Evolutionary conservation across 768 basidiomycete genomes (phyloP).

Genomic region (Tylopilus subfusipes): DNA sequence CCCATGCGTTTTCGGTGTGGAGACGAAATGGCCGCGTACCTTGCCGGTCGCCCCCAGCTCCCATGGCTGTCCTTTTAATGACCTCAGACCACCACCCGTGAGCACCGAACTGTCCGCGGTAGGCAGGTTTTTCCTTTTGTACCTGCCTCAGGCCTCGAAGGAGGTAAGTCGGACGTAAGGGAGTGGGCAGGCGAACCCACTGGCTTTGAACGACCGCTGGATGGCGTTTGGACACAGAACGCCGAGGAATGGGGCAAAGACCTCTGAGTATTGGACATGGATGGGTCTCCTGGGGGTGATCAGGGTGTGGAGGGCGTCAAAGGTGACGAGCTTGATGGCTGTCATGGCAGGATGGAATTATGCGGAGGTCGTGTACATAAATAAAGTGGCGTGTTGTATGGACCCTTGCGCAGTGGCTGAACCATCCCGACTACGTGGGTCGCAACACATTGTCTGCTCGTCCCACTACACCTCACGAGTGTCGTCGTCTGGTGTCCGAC

Average conservation of each 20-base stretch:
- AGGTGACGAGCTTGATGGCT: conserved; percentile 62
- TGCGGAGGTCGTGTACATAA: conserved; percentile 13
- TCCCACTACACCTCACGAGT: background rate
- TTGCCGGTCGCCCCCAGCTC: conserved; percentile 62
- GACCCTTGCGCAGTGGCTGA: conserved; percentile 1
- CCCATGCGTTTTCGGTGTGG: conserved; percentile 23
- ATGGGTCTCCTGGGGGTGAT: conserved; percentile 66
- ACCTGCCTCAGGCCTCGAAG: conserved; percentile 44
- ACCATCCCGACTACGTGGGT: background rate
- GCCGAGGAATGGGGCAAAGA: conserved; percentile 68
- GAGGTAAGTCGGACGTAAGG: conserved; percentile 1
- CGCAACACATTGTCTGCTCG: conserved; percentile 13
- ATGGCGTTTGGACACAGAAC: conserved; percentile 44
- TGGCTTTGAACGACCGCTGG: conserved; percentile 56
- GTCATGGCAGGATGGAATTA: conserved; percentile 19
- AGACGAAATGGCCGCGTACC: conserved; percentile 35
- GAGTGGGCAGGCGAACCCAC: conserved; percentile 29
- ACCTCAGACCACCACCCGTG: conserved; percentile 77
- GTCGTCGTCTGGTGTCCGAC: conserved; percentile 2
- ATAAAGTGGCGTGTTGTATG: conserved; percentile 9
- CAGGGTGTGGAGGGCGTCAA: conserved; percentile 76
- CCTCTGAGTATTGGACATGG: conserved; percentile 56
- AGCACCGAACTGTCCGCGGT: conserved; percentile 44
- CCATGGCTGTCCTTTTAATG: conserved; percentile 67
- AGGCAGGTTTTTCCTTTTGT: conserved; percentile 58